Base-by-base conservation (phyloP, 495 filamentous ascomycete species). In the Penicillium flavigenum region DNA sequence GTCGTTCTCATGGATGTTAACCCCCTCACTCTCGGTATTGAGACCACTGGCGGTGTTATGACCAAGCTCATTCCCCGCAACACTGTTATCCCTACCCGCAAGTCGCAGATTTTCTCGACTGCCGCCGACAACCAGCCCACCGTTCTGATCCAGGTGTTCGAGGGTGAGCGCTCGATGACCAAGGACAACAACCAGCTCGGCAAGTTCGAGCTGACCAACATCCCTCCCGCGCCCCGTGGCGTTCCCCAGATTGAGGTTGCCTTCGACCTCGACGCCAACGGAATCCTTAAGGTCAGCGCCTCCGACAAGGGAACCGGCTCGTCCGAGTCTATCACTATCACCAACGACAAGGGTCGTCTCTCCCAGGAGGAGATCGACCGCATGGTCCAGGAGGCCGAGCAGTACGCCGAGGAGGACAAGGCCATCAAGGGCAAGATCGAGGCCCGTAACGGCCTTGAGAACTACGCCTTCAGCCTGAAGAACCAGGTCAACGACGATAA, bases 361-460 rank as follows among this genome's bases (percentile, higher is more conserved):
- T 88, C 87, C 62, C 91, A 91, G 75, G 92, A 98, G 74, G 92
- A 98, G 73, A 98, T 98, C 63, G 92, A 96, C 74, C 93, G 92
- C 77, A 98, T 98, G 92, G 86, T 98, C 59, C 83, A 88, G 45
- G 92, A 98, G 78, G 92, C 92, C 43, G 95, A 98, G 86, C 88
- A 98, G 78, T 98, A 90, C 71, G 93, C 93, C 72, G 95, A 95
- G 75, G 94, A 99, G 79, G 94, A 99, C 83, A 96, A 96, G 84
- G 93, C 92, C 52, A 94, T 92, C 67, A 87, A 91, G 70, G 87
- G 86, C 76, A 91, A 91, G 76, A 96, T 98, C 67, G 87, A 91
- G 79, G 91, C 94, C 67, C 86, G 95, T 73, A 98, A 98, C 78
- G 87, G 87, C 59, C 88, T 98, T 59, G 91, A 96, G 84, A 94